Evolutionary conservation across 306 rosid species (phyloP), one percentile per base, ranked within the genome.

Genomic region (Glycine soja): DNA sequence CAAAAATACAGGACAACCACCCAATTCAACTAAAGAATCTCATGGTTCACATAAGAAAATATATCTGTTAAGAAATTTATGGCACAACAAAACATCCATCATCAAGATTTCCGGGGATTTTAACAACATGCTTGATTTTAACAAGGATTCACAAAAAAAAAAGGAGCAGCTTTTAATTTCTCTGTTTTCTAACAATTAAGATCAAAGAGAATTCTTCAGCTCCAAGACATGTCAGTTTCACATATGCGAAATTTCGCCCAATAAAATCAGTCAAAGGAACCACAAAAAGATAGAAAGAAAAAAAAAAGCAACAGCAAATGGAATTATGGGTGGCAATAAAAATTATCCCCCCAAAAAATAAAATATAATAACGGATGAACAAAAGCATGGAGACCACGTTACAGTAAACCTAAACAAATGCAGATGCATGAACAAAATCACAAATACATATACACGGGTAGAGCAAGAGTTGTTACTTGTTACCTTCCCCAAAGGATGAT

Each of bases 401-500:
- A 24, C 30, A 42, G 40, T 36, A 36, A 24, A 67, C 74, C 42
- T 14, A 82, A 16, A 59, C 40, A 83, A 80, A 87, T 80, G 84
- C 70, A 84, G 80, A 80, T 30, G 67, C 67, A 64, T 43, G 70
- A 54, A 72, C 46, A 73, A 14, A 78, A 53, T 48, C 52, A 74
- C 8, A 62, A 0, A 75, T 4, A 74, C 7, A 62, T 7, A 79
- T 10, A 13, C 16, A 46, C 11, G 24, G 14, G 42, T 12, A 42
- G 13, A 81, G 87, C 67, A 59, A 72, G 34, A 83, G 67, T 43
- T 14, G 40, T 58, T 74, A 80, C 79, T 50, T 10, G 47, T 66
- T 87, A 84, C 88, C 88, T 83, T 83, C 63, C 61, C 36, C 0
- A 42, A 18, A 11, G 77, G 76, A 70, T 5, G 87, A 83, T 40